Percentiles rank a stretch among this genome's conserved stretches.
Conservation (phyloP, 2,329 filamentous ascomycete genomes). For the Camillea tinctor region DNA sequence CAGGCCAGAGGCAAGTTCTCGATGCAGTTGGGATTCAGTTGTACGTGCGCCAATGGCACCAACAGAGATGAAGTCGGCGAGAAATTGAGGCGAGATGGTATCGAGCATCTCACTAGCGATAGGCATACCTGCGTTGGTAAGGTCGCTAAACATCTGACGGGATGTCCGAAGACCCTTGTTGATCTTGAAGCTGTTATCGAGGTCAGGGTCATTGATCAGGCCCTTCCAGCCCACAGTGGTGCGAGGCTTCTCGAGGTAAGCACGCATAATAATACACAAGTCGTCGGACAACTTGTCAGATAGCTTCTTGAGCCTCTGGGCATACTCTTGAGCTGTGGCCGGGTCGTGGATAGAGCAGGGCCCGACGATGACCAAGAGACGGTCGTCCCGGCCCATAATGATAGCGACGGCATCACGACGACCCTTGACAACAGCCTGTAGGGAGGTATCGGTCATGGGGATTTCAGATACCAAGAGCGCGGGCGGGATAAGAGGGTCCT, state of each 20-base stretch:
- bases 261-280: constrained; percentile 92
- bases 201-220: constrained; percentile 97
- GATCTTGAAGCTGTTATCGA: constrained; percentile 96
- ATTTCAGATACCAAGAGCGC: constrained; percentile 85
- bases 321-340: constrained; percentile 83
- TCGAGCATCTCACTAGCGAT: constrained; percentile 98
- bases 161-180: constrained; percentile 95
- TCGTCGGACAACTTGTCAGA: constrained; percentile 79
- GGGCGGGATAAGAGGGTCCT: constrained; percentile 90
- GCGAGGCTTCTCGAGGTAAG: constrained; percentile 97
- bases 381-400: constrained; percentile 77
- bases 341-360: constrained; percentile 98
- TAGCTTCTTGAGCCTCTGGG: constrained; percentile 70
- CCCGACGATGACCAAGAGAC: constrained; percentile 89
- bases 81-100: constrained; percentile 96
- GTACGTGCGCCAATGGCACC: constrained; percentile 95
- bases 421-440: constrained; percentile 69
- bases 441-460: constrained; percentile 62
- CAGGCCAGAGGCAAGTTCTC: constrained; percentile 90
- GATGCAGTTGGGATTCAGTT: constrained; percentile 94
- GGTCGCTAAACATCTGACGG: constrained; percentile 88
- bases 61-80: constrained; percentile 91
- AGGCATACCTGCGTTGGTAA: constrained; percentile 84
- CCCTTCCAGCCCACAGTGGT: constrained; percentile 99
- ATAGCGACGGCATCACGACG: constrained; percentile 69